Base-by-base conservation (phyloP, 345 rosid genomes). In the Gynandropsis gynandra region DNA sequence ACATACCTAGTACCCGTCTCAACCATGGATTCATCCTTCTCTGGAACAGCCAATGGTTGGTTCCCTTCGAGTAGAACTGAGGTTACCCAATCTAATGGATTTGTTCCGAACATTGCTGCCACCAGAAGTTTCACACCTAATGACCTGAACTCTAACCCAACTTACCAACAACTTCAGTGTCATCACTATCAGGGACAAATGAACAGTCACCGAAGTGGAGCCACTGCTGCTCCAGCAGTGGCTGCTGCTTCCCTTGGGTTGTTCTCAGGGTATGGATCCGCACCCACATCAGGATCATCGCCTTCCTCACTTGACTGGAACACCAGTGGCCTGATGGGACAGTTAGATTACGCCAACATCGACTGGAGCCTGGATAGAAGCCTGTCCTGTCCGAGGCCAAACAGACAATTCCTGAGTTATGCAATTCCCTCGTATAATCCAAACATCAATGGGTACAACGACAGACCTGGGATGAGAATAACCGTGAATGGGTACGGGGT, bases 211-310 rank as follows among this genome's bases (percentile, higher is more conserved):
- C 69, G 81, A 68, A 44, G 61, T 16, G 62, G 67, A 18, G 56
- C 56, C 18, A 31, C 5, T 47, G 47, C 75, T 1, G 65, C 85
- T 7, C 74, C 79, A 14, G 59, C 83, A 4, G 73, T 83, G 36
- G 76, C 90, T 8, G 82, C 93, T 40, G 80, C 97, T 7, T 85
- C 95, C 14, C 95, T 89, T 35, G 97, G 95, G 7, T 83, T 85
- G n/a, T 89, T 85, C 77, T 75, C 94, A 0, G 81, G 86, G 44
- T 61, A 68, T 50, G 80, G 83, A 46, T 79, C 85, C 17, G 59
- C 69, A 17, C 47, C 68, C 16, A 19, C 77, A 7, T 76, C 87
- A 8, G 94, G 88, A 31, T 65, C 82, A 31, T 65, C 82, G 10
- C 21, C 63, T n/a, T 76, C 89, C 36, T 83, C 80, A 10, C 76